Evolutionary conservation across 116 monocot species (phyloP).

Genomic region (Cymodocea nodosa): DNA sequence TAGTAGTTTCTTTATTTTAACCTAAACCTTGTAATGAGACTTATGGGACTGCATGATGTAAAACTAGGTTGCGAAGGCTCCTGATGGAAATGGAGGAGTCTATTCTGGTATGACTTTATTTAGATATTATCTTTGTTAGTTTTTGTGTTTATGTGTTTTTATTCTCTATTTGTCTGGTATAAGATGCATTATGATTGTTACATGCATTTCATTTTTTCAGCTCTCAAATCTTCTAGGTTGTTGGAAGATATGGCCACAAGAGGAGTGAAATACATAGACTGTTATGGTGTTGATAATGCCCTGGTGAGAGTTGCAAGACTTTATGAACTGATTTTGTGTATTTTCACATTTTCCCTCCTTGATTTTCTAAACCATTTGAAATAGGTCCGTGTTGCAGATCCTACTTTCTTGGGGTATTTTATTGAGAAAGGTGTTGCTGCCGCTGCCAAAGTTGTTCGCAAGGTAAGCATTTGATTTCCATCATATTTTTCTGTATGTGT

Average conservation of each 20-base stretch:
- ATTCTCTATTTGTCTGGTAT: background rate
- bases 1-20: background rate
- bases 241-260: constrained; percentile 92
- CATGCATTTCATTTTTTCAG: constrained; percentile 18
- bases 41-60: constrained; percentile 8
- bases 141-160: background rate
- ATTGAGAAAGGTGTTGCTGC: constrained; percentile 90
- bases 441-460: constrained; percentile 88
- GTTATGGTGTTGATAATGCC: constrained; percentile 98
- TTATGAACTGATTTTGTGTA: constrained; percentile 1
- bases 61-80: constrained; percentile 85
- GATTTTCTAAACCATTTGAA: background rate
- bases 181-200: constrained; percentile 1
- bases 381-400: constrained; percentile 97
- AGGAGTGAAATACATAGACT: constrained; percentile 86
- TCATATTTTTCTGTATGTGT: no score
- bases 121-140: background rate
- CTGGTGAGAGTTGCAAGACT: constrained; percentile 32
- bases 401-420: constrained; percentile 91
- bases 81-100: constrained; percentile 97
- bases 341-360: background rate
- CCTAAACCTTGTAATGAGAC: no score
- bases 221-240: constrained; percentile 69
- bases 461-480: no score
- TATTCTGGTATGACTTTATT: constrained; percentile 59